A percentile compares a stretch with the other conserved stretches of the same genome.
These are phyloP conservation scores for Shiraia bambusicola DNA, from an alignment of 2,329 filamentous ascomycete species.

Conservation along the genomic window DNA sequence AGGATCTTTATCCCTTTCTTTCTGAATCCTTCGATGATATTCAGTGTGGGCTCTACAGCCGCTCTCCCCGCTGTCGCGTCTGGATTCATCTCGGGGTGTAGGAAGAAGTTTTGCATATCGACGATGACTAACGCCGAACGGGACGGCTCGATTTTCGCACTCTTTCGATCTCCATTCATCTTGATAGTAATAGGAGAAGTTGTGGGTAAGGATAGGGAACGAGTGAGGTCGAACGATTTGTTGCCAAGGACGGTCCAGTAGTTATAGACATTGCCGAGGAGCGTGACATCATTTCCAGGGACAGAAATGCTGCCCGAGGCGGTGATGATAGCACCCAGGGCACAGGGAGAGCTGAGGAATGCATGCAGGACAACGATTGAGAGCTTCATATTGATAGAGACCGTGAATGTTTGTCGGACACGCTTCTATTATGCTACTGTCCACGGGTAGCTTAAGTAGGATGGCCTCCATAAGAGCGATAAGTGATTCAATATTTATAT, in stretches of 20 bases:
- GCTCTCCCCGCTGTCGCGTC: conserved; percentile 9
- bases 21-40: conserved; percentile 39
- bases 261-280: conserved; percentile 19
- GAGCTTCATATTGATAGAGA: too few relatives aligned
- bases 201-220: conserved; percentile 9
- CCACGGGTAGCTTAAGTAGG: too few relatives aligned
- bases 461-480: too few relatives aligned
- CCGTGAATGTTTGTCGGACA: too few relatives aligned
- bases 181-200: conserved; percentile 30
- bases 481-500: too few relatives aligned
- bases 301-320: conserved; percentile 21
- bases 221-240: conserved; percentile 14
- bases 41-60: conserved; percentile 32
- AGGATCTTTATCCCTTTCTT: conserved; percentile 36
- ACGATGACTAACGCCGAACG: conserved; percentile 40
- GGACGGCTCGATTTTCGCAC: conserved; percentile 23
- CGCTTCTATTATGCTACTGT: too few relatives aligned
- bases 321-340: conserved; percentile 28
- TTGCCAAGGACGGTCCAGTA: conserved; percentile 12
- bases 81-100: conserved; percentile 20
- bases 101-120: conserved; percentile 45
- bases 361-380: not conserved
- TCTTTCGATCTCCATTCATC: conserved; percentile 14
- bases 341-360: not conserved
- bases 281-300: conserved; percentile 4